phyloP scores from a whole-genome alignment of 78 protist species.

The slime mould (Dictyostelium discoideum) region DNA sequence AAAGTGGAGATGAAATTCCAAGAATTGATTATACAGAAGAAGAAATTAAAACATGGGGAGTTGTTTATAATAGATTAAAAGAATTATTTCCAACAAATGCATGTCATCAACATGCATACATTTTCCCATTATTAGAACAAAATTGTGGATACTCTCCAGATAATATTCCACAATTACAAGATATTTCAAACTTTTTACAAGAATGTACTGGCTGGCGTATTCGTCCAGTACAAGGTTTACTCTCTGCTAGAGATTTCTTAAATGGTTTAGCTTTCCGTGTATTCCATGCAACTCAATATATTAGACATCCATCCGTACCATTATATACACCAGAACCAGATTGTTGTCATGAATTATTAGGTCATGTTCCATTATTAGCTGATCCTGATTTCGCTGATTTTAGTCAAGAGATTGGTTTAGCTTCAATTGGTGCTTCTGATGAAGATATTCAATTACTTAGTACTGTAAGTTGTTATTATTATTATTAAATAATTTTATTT shows the following conservation, averaged over 20 bases:
- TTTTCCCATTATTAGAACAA: slow-evolving; percentile 88
- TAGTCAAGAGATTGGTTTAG: slow-evolving; percentile 95
- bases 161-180: slow-evolving; percentile 90
- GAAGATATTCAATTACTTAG: slow-evolving; percentile 91
- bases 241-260: slow-evolving; percentile 94
- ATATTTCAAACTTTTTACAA: slow-evolving; percentile 75
- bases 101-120: slow-evolving; percentile 84
- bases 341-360: slow-evolving; percentile 95
- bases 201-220: slow-evolving; percentile 93
- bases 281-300: slow-evolving; percentile 96
- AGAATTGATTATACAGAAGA: slow-evolving; percentile 85
- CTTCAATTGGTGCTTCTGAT: slow-evolving; percentile 96
- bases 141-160: slow-evolving; percentile 89
- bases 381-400: slow-evolving; percentile 97
- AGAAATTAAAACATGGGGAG: slow-evolving; percentile 90
- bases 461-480: slow-evolving; percentile 28
- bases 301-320: slow-evolving; percentile 95
- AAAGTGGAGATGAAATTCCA: slow-evolving; percentile 86
- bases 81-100: slow-evolving; percentile 91
- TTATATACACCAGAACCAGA: slow-evolving; percentile 99
- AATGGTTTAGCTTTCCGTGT: slow-evolving; percentile 96
- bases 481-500: background rate
- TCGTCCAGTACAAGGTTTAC: slow-evolving; percentile 95
- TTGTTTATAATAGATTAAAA: slow-evolving; percentile 77
- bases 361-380: slow-evolving; percentile 97